Conservation (phyloP, 202 grass and related monocot species). For the Brachypodium distachyon region DNA sequence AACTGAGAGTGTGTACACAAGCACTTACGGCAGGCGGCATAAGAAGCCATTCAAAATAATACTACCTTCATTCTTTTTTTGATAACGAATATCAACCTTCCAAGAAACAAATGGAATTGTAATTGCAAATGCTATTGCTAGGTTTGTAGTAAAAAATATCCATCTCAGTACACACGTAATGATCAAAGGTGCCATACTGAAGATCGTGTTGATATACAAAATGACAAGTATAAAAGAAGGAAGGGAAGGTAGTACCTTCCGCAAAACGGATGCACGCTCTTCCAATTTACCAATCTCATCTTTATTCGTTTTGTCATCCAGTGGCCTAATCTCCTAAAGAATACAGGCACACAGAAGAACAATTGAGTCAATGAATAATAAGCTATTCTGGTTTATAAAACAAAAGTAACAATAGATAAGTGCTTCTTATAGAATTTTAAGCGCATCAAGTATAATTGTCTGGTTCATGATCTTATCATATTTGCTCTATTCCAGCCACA, state of each 20-base stretch:
- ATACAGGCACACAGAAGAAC: not conserved
- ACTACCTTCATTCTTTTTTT: too few relatives aligned
- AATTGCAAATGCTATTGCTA: too few relatives aligned
- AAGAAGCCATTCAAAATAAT: too few relatives aligned
- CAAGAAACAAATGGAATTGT: too few relatives aligned
- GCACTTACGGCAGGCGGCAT: too few relatives aligned
- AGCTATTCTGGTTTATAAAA: not conserved
- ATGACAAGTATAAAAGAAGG: too few relatives aligned
- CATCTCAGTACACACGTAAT: too few relatives aligned
- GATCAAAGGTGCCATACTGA: too few relatives aligned
- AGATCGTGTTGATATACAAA: too few relatives aligned
- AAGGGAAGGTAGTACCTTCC: not conserved
- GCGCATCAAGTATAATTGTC: not conserved
- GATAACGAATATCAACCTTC: too few relatives aligned
- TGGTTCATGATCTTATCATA: not conserved
- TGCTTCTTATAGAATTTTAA: not conserved
- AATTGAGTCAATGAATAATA: not conserved
- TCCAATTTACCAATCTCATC: conserved; percentile 13
- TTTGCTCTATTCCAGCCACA: not conserved
- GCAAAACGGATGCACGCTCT: conserved; percentile 9
- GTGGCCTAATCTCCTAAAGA: conserved; percentile 11
- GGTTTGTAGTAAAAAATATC: too few relatives aligned
- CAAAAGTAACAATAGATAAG: not conserved
- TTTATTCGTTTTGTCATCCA: conserved; percentile 4
- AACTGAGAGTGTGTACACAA: too few relatives aligned